These are phyloP conservation scores for Arachnomyces sp. DNA, from an alignment of 2,329 filamentous ascomycete species.

Conservation along the genomic window DNA sequence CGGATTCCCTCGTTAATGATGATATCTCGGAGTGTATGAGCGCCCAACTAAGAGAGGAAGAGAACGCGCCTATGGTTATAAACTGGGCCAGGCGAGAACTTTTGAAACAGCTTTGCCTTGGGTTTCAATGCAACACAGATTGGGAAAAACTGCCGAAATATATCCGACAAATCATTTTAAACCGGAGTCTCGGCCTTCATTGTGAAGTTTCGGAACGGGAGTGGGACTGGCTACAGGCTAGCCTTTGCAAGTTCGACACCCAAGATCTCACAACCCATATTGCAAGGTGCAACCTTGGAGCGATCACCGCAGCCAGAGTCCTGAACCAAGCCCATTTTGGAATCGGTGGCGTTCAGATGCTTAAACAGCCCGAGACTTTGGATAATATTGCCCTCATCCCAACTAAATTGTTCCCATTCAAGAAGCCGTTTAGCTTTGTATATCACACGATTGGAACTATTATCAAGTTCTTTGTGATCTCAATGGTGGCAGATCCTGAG, in stretches of 20 bases:
- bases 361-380: constrained; percentile 19
- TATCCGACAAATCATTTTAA: constrained; percentile 40
- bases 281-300: constrained; percentile 43
- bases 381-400: constrained; percentile 24
- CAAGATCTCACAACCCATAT: constrained; percentile 36
- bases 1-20: constrained; percentile 26
- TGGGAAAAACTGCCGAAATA: constrained; percentile 45
- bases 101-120: constrained; percentile 41
- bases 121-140: constrained; percentile 42
- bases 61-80: constrained; percentile 32
- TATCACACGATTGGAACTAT: constrained; percentile 38
- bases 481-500: constrained; percentile 46
- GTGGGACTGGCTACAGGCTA: constrained; percentile 38
- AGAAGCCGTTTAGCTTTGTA: constrained; percentile 29
- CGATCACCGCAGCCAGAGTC: constrained; percentile 28
- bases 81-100: constrained; percentile 39
- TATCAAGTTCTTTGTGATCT: constrained; percentile 44
- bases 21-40: constrained; percentile 28
- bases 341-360: constrained; percentile 18
- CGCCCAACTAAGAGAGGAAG: constrained; percentile 26
- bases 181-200: constrained; percentile 38
- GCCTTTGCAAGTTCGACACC: constrained; percentile 30
- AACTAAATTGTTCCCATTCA: constrained; percentile 21
- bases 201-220: constrained; percentile 34
- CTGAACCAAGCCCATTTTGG: constrained; percentile 24